A percentile compares a stretch with the other conserved stretches of the same genome.
phyloP scores from a whole-genome alignment of 306 rosid genomes.

The Castanea sativa region DNA sequence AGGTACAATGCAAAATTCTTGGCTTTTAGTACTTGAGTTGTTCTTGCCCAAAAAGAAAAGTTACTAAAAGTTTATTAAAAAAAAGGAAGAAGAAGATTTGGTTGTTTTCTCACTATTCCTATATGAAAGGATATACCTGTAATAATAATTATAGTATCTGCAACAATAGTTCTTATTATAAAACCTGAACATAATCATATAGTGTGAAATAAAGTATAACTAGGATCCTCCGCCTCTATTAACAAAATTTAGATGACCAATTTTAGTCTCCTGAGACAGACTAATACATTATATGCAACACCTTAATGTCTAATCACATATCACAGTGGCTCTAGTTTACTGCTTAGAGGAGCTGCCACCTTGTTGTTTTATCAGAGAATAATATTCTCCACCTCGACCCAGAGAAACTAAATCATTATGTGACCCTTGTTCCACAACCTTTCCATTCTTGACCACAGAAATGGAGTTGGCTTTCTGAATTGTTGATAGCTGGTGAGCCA shows the following conservation, averaged over 20 bases:
- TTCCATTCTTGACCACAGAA: conserved; percentile 70
- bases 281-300: background rate
- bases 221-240: background rate
- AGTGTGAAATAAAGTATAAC: background rate
- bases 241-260: background rate
- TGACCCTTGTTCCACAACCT: conserved; percentile 76
- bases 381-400: conserved; percentile 54
- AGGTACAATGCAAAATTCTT: background rate
- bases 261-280: background rate
- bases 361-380: conserved; percentile 58
- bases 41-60: background rate
- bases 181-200: background rate
- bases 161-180: background rate
- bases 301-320: background rate
- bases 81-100: background rate
- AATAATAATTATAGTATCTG: background rate
- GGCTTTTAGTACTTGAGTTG: background rate
- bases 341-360: conserved; percentile 33
- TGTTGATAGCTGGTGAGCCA: conserved; percentile 75
- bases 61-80: background rate
- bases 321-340: conserved; percentile 9
- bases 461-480: conserved; percentile 68
- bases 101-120: background rate
- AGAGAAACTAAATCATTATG: conserved; percentile 67
- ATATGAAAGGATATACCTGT: too few relatives aligned